Percentiles rank a stretch among this genome's conserved stretches.
Evolutionary conservation across 2,329 filamentous ascomycete genomes (phyloP).

Genomic region (Albophoma yamanashiensis): DNA sequence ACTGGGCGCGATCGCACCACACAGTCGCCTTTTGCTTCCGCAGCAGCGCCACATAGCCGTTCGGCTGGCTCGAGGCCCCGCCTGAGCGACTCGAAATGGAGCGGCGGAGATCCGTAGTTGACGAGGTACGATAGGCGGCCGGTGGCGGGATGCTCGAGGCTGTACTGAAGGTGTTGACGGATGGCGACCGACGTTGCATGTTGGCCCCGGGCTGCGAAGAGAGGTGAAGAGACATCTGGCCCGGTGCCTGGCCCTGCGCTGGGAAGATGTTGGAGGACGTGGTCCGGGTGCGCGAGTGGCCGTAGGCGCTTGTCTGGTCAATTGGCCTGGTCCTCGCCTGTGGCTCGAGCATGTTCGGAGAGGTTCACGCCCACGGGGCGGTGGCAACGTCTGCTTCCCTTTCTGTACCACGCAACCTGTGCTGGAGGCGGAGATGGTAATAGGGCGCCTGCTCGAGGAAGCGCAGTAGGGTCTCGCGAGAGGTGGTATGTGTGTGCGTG

Average conservation of each 20-base stretch:
- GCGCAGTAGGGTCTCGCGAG: neutral
- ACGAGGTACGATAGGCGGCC: slow-evolving; percentile 45
- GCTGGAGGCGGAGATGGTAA: neutral
- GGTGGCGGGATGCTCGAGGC: slow-evolving; percentile 55
- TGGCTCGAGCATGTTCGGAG: slow-evolving; percentile 19
- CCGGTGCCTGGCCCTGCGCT: slow-evolving; percentile 13
- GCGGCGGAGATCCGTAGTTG: slow-evolving; percentile 52
- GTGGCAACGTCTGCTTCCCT: neutral
- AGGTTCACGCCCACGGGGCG: neutral
- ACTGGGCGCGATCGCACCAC: slow-evolving; percentile 91
- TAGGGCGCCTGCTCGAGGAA: neutral
- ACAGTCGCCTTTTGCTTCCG: slow-evolving; percentile 96
- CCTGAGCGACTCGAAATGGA: slow-evolving; percentile 74
- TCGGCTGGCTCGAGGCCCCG: slow-evolving; percentile 40
- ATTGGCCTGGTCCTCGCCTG: slow-evolving; percentile 20
- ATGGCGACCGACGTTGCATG: slow-evolving; percentile 41
- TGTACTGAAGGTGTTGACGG: slow-evolving; percentile 60
- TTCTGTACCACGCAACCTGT: neutral
- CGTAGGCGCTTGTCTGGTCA: slow-evolving; percentile 29
- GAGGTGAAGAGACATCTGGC: slow-evolving; percentile 2
- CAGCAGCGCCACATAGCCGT: slow-evolving; percentile 91
- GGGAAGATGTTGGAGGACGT: slow-evolving; percentile 45
- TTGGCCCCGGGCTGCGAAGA: slow-evolving; percentile 1
- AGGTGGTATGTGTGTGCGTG: neutral
- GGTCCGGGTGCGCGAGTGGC: slow-evolving; percentile 45